Conservation (phyloP, 2,329 filamentous ascomycete genomes). For the Fusarium chaquense region DNA sequence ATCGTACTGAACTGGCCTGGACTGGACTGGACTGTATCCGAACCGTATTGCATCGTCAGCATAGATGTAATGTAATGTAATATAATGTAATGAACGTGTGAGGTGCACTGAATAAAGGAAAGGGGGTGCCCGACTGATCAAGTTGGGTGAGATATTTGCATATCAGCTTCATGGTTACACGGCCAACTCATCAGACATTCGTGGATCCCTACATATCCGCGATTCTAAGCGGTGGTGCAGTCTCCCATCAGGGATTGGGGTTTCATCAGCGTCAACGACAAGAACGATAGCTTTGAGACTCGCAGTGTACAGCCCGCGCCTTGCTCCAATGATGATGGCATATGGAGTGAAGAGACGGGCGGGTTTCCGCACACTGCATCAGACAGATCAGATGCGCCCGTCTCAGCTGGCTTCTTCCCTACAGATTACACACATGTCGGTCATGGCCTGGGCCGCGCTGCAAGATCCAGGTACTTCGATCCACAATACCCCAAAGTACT, state of each 20-base stretch:
- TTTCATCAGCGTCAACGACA: slow-evolving; percentile 10
- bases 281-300: slow-evolving; percentile 19
- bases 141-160: slow-evolving; percentile 27
- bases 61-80: background rate
- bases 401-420: slow-evolving; percentile 12
- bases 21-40: background rate
- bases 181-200: slow-evolving; percentile 45
- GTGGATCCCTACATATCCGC: slow-evolving; percentile 27
- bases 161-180: slow-evolving; percentile 42
- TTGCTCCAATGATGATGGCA: slow-evolving; percentile 10
- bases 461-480: slow-evolving; percentile 41
- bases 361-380: slow-evolving; percentile 16
- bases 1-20: background rate
- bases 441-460: slow-evolving; percentile 27
- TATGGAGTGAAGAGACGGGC: background rate
- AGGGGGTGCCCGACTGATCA: slow-evolving; percentile 6
- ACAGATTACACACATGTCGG: slow-evolving; percentile 10
- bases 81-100: slow-evolving; percentile 1
- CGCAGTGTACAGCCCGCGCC: background rate
- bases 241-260: slow-evolving; percentile 2
- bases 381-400: slow-evolving; percentile 28
- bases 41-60: background rate
- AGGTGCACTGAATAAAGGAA: slow-evolving; percentile 2
- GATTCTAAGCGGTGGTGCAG: slow-evolving; percentile 14
- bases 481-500: slow-evolving; percentile 24